Conservation (phyloP, 352 stramenopile species). For the Globisporangium carolinianum region DNA sequence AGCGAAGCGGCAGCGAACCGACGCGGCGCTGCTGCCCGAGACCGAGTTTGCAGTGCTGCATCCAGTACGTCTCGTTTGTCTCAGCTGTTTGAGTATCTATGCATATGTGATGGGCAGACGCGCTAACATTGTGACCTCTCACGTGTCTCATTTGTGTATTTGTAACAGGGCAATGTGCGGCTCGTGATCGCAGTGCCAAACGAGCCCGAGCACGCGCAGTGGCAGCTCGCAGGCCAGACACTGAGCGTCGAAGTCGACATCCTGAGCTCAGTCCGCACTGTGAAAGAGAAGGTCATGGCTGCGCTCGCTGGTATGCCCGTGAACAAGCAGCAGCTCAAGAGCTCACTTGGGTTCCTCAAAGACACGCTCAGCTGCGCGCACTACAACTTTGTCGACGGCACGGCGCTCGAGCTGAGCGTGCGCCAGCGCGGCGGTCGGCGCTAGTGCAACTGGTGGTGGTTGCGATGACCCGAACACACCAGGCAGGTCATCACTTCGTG, state of each 20-base stretch:
- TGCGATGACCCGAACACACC: too few species aligned
- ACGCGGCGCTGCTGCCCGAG: conserved; percentile 61
- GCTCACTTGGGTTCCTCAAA: conserved; percentile 90
- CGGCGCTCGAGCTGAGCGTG: conserved; percentile 66
- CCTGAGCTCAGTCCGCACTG: conserved; percentile 81
- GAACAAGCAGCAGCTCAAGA: conserved; percentile 96
- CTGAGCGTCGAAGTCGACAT: conserved; percentile 87
- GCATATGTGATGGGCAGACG: too few species aligned
- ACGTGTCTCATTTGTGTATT: neutral
- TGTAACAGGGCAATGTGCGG: conserved; percentile 44
- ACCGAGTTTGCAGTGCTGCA: conserved; percentile 70
- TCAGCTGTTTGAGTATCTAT: conserved; percentile 1
- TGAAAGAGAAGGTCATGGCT: conserved; percentile 87
- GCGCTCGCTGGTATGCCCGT: conserved; percentile 85
- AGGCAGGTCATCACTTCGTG: too few species aligned
- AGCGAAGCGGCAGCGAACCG: conserved; percentile 66
- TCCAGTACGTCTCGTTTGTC: conserved; percentile 36
- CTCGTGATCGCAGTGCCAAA: conserved; percentile 79
- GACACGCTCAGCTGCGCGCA: conserved; percentile 73
- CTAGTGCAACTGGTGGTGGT: conserved; percentile 15
- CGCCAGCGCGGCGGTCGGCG: conserved; percentile 69
- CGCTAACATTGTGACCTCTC: conserved; percentile 9
- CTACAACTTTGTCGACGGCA: conserved; percentile 83
- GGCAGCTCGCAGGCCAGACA: conserved; percentile 92
- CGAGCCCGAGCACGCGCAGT: conserved; percentile 86